These are phyloP conservation scores for Fallopia convolvulus DNA, from an alignment of 148 eudicot genomes.

Conservation along the genomic window DNA sequence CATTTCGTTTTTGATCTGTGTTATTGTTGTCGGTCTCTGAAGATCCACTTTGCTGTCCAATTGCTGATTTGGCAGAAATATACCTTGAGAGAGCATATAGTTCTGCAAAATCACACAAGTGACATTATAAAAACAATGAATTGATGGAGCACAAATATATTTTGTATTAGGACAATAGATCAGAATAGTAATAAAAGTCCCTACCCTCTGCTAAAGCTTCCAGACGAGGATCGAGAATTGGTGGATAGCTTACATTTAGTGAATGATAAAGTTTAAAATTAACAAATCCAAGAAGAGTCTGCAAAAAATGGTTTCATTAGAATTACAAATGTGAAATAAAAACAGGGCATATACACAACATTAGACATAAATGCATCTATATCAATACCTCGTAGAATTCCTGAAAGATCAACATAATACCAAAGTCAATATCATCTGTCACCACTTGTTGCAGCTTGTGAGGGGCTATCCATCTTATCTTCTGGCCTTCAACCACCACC, in stretches of 20 bases:
- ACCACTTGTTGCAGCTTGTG: constrained; percentile 92
- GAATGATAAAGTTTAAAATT: constrained; percentile 68
- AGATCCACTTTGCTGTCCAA: constrained; percentile 28
- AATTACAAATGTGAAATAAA: not conserved
- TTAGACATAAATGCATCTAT: not conserved
- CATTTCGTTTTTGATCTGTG: constrained; percentile 30
- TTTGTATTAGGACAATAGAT: not conserved
- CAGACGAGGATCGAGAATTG: constrained; percentile 75
- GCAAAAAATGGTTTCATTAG: constrained; percentile 16
- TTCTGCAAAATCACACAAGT: constrained; percentile 39
- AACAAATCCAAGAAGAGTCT: constrained; percentile 80
- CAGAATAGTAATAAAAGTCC: not conserved
- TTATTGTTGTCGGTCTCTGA: constrained; percentile 22
- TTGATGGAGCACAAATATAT: not conserved
- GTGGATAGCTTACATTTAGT: constrained; percentile 77
- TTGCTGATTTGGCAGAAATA: constrained; percentile 42
- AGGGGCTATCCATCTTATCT: constrained; percentile 87
- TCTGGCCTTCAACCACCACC: constrained; percentile 93
- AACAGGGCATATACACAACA: not conserved
- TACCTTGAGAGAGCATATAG: constrained; percentile 76
- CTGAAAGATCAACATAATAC: constrained; percentile 71
- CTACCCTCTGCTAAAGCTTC: constrained; percentile 91
- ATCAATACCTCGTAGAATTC: constrained; percentile 76
- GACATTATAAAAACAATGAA: not conserved
- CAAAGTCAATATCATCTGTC: constrained; percentile 80